Evolutionary conservation across 2,329 filamentous ascomycete species (phyloP).

Genomic region (Ramularia endophylla): DNA sequence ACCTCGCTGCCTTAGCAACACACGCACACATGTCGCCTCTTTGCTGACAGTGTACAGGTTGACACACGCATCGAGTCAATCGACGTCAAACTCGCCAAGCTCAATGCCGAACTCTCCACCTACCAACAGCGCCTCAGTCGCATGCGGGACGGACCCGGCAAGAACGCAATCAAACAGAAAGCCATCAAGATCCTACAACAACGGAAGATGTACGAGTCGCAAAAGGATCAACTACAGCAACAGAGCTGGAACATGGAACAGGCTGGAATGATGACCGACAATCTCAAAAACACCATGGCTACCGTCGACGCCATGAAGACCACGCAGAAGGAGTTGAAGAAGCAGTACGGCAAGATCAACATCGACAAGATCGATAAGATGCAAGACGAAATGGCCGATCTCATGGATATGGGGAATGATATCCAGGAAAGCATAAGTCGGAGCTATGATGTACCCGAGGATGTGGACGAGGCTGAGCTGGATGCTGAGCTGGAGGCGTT

Average conservation of each 20-base stretch:
- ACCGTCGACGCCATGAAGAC: slow-evolving; percentile 97
- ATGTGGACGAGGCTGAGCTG: slow-evolving; percentile 92
- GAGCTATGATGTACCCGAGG: slow-evolving; percentile 91
- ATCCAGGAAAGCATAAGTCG: slow-evolving; percentile 91
- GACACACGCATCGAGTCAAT: slow-evolving; percentile 78
- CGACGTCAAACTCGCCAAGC: slow-evolving; percentile 88
- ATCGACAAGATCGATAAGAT: slow-evolving; percentile 95
- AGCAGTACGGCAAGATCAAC: slow-evolving; percentile 96
- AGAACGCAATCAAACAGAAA: slow-evolving; percentile 87
- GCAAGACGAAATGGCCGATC: slow-evolving; percentile 98
- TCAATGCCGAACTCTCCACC: slow-evolving; percentile 82
- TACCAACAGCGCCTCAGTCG: slow-evolving; percentile 84
- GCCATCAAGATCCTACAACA: slow-evolving; percentile 90
- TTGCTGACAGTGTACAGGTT: slow-evolving; percentile 47
- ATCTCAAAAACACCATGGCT: slow-evolving; percentile 96
- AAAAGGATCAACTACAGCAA: slow-evolving; percentile 86
- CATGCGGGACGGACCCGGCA: slow-evolving; percentile 94
- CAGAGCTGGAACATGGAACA: slow-evolving; percentile 99
- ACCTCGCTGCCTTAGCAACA: neutral
- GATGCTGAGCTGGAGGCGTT: slow-evolving; percentile 95
- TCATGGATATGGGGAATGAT: slow-evolving; percentile 97
- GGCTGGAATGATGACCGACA: slow-evolving; percentile 97
- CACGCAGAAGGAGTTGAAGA: slow-evolving; percentile 84
- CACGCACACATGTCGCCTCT: slow-evolving; percentile 5
- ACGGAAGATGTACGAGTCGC: slow-evolving; percentile 87